These are phyloP conservation scores for Schwanniomyces yamadae DNA, from an alignment of 805 yeast species.

Conservation along the genomic window DNA sequence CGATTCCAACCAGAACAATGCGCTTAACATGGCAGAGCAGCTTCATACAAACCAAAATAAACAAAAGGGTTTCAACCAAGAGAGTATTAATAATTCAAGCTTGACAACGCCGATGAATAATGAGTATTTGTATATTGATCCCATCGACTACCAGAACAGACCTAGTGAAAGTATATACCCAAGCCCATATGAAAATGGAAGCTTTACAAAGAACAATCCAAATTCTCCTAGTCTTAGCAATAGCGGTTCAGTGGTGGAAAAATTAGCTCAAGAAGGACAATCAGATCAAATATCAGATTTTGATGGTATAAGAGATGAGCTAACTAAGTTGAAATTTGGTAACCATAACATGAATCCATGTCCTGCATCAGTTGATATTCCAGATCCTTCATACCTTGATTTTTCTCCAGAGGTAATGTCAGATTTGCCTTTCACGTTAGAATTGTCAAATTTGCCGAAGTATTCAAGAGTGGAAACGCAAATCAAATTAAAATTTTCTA, in stretches of 20 bases:
- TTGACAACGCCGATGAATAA: slow-evolving; percentile 9
- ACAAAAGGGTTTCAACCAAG: neutral
- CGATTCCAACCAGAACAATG: neutral
- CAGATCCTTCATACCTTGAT: slow-evolving; percentile 35
- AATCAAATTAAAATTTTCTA: slow-evolving; percentile 67
- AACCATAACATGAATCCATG: slow-evolving; percentile 37
- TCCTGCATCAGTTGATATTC: slow-evolving; percentile 29
- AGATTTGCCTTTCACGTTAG: slow-evolving; percentile 48
- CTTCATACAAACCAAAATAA: neutral
- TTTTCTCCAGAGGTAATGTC: slow-evolving; percentile 36
- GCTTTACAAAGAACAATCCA: slow-evolving; percentile 6
- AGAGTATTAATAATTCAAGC: neutral
- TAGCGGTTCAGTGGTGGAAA: slow-evolving; percentile 1
- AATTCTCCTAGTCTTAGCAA: slow-evolving; percentile 3
- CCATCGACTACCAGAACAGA: slow-evolving; percentile 6
- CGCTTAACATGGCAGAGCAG: neutral
- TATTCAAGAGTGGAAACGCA: slow-evolving; percentile 95
- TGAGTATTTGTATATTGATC: slow-evolving; percentile 23
- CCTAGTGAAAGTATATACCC: slow-evolving; percentile 10
- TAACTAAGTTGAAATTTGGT: slow-evolving; percentile 56
- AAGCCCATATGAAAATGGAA: slow-evolving; percentile 16
- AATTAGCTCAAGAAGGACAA: neutral
- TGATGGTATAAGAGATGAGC: slow-evolving; percentile 47
- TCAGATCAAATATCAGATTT: slow-evolving; percentile 9
- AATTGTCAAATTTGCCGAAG: slow-evolving; percentile 64